phyloP scores from a whole-genome alignment of 371 early-diverging fungal genomes.

The Thermomucor indicae-seudaticae region DNA sequence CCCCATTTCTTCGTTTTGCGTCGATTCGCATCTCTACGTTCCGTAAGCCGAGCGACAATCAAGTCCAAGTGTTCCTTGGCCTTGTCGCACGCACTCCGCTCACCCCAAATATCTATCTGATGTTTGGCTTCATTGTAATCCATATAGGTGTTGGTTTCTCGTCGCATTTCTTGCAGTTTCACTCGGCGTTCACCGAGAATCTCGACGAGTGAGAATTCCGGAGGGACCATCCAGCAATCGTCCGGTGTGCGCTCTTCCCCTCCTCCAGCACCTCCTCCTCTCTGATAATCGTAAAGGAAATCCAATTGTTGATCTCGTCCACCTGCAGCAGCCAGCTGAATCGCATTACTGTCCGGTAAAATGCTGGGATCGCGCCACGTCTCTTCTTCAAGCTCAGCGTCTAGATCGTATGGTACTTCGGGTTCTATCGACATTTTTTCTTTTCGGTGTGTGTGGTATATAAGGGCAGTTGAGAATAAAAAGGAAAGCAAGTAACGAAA shows the following conservation, averaged over 20 bases:
- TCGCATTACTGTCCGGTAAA: neutral
- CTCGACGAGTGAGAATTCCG: slow-evolving; percentile 12
- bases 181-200: slow-evolving; percentile 16
- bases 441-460: no score
- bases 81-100: slow-evolving; percentile 10
- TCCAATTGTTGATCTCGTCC: neutral
- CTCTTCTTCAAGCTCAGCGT: slow-evolving; percentile 8
- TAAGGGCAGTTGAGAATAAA: neutral
- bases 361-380: slow-evolving; percentile 19
- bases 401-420: slow-evolving; percentile 24
- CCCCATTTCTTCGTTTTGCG: slow-evolving; percentile 39
- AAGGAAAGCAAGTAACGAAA: neutral
- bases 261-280: slow-evolving; percentile 1
- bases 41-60: slow-evolving; percentile 7
- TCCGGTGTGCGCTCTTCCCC: slow-evolving; percentile 25
- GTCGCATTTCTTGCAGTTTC: slow-evolving; percentile 21
- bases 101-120: slow-evolving; percentile 48
- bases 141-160: slow-evolving; percentile 20
- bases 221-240: slow-evolving; percentile 40
- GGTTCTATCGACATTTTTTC: slow-evolving; percentile 26
- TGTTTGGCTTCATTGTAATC: slow-evolving; percentile 27
- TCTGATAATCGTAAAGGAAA: neutral
- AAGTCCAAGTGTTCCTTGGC: slow-evolving; percentile 24
- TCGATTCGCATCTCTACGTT: neutral
- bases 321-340: neutral